Evolutionary conservation across 768 basidiomycete species (phyloP), one percentile per base, ranked within the genome.

Genomic region (Tricholoma hemisulphureum): DNA sequence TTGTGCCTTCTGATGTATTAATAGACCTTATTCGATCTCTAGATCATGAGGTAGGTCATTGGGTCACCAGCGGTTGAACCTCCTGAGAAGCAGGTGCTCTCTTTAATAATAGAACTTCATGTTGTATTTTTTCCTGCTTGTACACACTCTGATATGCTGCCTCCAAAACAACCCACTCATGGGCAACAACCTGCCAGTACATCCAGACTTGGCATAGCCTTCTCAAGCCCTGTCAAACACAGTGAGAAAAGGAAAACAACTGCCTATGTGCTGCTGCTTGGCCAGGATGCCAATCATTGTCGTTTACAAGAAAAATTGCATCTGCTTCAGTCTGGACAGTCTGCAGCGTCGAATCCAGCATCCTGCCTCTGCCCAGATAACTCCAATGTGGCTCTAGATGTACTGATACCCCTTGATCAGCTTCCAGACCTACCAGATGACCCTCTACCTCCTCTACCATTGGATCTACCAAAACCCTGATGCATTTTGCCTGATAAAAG

Each of bases 131-230:
- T 34, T 13, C 32, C 4, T 34, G 14, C 32, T 13, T 34, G 32
- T 10, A 10, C 2, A 13, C 14, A 13, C 14, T 34, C 9, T 13
- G 14, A 34, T 13, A 34, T 8, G 32, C 32, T 13, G 9, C 7
- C 3, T 8, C 32, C 32, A 8, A 54, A n/a, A n/a, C n/a, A n/a
- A n/a, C n/a, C n/a, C n/a, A n/a, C n/a, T n/a, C n/a, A n/a, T n/a
- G n/a, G n/a, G 9, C 48, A 61, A 16, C 63, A 62, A 21, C 29
- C 32, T 9, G 45, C 35, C 21, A n/a, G n/a, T n/a, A 56, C 55
- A 34, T 29, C 34, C 6, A 62, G 68, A 5, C 61, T 70, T 8
- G 65, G 67, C 1, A n/a, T 51, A 2, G 60, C 62, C 28, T 70
- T 67, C 20, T 51, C 39, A 11, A 67, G 62, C 18, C 69, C 65